A percentile compares a stretch with the other conserved stretches of the same genome.
Evolutionary conservation across 768 basidiomycete genomes (phyloP).

Genomic region (Gloeophyllum trabeum): DNA sequence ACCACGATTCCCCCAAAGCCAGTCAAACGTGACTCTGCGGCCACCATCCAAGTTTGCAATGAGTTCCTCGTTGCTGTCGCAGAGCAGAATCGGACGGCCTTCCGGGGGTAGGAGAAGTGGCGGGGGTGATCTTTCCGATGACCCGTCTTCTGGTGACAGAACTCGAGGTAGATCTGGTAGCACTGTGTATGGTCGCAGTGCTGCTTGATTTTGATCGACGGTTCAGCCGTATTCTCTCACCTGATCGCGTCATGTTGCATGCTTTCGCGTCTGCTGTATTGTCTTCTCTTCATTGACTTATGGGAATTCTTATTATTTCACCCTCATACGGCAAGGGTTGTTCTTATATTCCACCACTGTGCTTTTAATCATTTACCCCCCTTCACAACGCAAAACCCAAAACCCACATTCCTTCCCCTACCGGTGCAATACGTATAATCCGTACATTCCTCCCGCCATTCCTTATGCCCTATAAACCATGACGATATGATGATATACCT

Average conservation of each 20-base stretch:
- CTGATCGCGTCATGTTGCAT: not conserved
- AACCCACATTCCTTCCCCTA: not conserved
- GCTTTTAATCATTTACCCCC: not conserved
- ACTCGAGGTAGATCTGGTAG: not conserved
- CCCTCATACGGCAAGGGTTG: not conserved
- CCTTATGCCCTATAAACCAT: not conserved
- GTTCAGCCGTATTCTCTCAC: not conserved
- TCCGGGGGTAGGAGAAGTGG: conserved; percentile 28
- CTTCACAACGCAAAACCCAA: no score
- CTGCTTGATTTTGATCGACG: not conserved
- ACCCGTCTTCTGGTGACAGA: not conserved
- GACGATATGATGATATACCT: not conserved
- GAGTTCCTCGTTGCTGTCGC: conserved; percentile 22
- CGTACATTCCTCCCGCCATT: not conserved
- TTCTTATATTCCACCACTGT: not conserved
- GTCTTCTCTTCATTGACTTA: not conserved
- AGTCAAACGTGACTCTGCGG: conserved; percentile 38
- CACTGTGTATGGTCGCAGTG: not conserved
- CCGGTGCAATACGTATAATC: not conserved
- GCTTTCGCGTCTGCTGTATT: not conserved
- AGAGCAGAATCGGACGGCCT: conserved; percentile 34
- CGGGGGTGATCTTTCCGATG: conserved; percentile 8
- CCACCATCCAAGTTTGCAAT: conserved; percentile 24
- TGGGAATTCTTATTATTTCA: not conserved
- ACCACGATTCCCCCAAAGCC: conserved; percentile 33